Evolutionary conservation across 1,284 basidiomycete genomes (phyloP).

Genomic region (Pseudozyma sp.): DNA sequence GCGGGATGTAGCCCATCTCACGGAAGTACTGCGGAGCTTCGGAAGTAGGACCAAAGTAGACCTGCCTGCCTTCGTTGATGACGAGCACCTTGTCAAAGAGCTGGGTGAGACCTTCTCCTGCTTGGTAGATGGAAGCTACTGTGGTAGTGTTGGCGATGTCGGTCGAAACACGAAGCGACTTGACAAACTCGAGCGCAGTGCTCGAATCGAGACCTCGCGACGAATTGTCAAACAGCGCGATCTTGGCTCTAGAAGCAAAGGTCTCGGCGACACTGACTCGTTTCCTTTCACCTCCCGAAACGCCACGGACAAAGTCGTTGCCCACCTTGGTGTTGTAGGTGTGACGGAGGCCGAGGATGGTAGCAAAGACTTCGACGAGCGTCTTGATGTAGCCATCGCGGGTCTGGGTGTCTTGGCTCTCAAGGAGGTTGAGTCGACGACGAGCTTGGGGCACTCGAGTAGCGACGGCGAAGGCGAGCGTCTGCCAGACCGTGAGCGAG

Average conservation of each 20-base stretch:
- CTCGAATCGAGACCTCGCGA: conserved; percentile 60
- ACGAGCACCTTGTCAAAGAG: conserved; percentile 64
- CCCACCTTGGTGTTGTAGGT: conserved; percentile 69
- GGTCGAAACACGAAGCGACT: conserved; percentile 56
- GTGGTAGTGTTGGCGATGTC: conserved; percentile 50
- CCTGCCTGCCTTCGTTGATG: conserved; percentile 65
- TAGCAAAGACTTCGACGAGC: conserved; percentile 55
- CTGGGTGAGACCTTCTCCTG: conserved; percentile 57
- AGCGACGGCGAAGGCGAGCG: conserved; percentile 59
- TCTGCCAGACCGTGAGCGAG: conserved; percentile 55
- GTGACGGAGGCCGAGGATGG: conserved; percentile 59
- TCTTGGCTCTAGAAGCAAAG: conserved; percentile 68
- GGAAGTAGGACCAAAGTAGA: conserved; percentile 59
- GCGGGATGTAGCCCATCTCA: conserved; percentile 66
- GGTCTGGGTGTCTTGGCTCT: conserved; percentile 26
- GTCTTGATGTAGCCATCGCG: conserved; percentile 45
- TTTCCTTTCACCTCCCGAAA: conserved; percentile 71
- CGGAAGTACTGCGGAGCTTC: conserved; percentile 58
- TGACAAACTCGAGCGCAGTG: conserved; percentile 62
- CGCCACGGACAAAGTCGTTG: conserved; percentile 57
- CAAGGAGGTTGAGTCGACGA: conserved; percentile 34
- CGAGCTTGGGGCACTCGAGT: conserved; percentile 54
- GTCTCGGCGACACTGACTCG: conserved; percentile 60
- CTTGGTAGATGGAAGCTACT: conserved; percentile 60
- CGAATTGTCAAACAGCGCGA: conserved; percentile 61